Conservation (phyloP, 441 rosid genomes). For the Breynia disticha region DNA sequence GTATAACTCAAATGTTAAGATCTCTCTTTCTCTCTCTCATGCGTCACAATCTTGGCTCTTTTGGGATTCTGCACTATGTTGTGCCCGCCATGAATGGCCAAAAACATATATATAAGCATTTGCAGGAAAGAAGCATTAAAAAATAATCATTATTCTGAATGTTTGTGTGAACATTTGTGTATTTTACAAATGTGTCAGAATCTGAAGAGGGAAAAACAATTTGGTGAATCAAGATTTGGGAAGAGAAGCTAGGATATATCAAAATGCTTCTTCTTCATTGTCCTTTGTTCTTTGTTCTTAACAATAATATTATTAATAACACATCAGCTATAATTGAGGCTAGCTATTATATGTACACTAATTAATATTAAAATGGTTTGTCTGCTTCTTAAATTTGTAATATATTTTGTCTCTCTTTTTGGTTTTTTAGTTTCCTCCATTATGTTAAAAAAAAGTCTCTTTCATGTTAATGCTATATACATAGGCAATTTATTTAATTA, state of each 20-base stretch:
- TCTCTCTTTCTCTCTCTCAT: background rate
- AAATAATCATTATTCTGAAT: background rate
- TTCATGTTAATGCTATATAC: constrained; percentile 14
- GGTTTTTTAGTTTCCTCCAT: background rate
- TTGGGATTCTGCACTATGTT: constrained; percentile 23
- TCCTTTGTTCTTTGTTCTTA: constrained; percentile 13
- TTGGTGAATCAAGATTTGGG: constrained; percentile 15
- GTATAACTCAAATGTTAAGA: constrained; percentile 1
- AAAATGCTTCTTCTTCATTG: constrained; percentile 15
- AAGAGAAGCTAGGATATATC: constrained; percentile 15
- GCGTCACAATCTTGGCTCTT: constrained; percentile 13
- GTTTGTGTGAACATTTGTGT: background rate
- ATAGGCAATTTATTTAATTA: constrained; percentile 4
- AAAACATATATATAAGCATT: constrained; percentile 3
- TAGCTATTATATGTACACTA: background rate
- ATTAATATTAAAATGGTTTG: constrained; percentile 6
- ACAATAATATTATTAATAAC: constrained; percentile 1
- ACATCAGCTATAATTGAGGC: constrained; percentile 13
- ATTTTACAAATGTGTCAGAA: constrained; percentile 6
- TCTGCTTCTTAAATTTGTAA: constrained; percentile 11
- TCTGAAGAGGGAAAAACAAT: constrained; percentile 12
- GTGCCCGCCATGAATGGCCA: constrained; percentile 21
- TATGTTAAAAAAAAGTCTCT: constrained; percentile 16
- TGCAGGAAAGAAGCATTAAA: background rate
- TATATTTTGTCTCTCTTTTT: constrained; percentile 3